Base-by-base conservation (phyloP, 805 yeast species). In the Spathaspora passalidarum region DNA sequence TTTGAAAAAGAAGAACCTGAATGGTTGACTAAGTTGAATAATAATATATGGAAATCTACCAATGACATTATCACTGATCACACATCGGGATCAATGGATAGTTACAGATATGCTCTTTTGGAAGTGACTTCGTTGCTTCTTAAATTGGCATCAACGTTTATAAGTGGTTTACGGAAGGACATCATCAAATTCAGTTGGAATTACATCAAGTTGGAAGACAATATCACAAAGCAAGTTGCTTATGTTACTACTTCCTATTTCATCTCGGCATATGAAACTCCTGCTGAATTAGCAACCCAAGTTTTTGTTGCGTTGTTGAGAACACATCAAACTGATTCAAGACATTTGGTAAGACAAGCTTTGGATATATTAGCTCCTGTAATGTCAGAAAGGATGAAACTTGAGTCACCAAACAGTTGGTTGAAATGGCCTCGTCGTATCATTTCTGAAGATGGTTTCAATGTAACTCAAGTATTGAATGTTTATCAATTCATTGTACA, bases 161-260 rank as follows among this genome's bases (percentile, higher is more conserved):
- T 88, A 20, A 68, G 77, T 6, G 85, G 80, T 13, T 75, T 79
- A 53, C 75, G 87, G 37, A 92, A 89, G 59, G 96, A 90, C 55
- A 81, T 94, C 37, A 88, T 94, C 62, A 89, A 88, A 62, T 94
- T 90, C 67, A 86, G 90, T 55, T 94, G 99, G 99, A 87, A 88
- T 54, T 87, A 84, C 56, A 84, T 94, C 58, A 88, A 88, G 54
- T 69, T 91, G 25, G 97, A 91, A 51, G 99, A 94, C 60, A 78
- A 83, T 43, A 79, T 90, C 42, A 81, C 96, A 20, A 94, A 94
- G 59, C 96, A 91, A 55, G 88, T 94, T 3, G 97, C 98, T 0
- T 91, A 92, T 60, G 88, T 90, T 25, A 81, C 91, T 0, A 90
- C 95, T 2, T 79, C 96, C 0, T 81, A 82, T 60, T 94, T 92